A percentile compares a stretch with the other conserved stretches of the same genome.
These are phyloP conservation scores for Melastoma candidum DNA, from an alignment of 441 rosid species.

Conservation along the genomic window DNA sequence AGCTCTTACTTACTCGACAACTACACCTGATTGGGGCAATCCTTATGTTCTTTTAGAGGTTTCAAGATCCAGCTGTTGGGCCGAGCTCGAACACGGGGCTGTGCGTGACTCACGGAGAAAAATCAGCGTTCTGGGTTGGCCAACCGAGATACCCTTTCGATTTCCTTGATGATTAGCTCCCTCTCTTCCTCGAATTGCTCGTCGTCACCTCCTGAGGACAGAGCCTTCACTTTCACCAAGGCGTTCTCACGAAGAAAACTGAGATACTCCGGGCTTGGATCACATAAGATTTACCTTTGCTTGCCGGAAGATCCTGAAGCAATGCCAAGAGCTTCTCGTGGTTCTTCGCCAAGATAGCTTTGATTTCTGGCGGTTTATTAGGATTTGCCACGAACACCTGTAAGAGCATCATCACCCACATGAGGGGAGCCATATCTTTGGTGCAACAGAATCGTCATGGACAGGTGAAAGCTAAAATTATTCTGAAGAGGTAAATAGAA, in stretches of 20 bases:
- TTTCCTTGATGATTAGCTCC: conserved; percentile 82
- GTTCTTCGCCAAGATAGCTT: conserved; percentile 78
- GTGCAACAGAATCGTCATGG: too few relatives aligned
- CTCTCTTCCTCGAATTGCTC: conserved; percentile 95
- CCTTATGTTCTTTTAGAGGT: too few relatives aligned
- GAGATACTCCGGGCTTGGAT: neutral
- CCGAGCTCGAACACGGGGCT: too few relatives aligned
- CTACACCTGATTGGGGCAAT: too few relatives aligned
- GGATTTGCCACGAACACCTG: conserved; percentile 98
- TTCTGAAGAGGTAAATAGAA: conserved; percentile 3
- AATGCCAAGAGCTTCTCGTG: conserved; percentile 62
- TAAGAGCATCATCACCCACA: neutral
- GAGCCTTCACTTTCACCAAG: neutral
- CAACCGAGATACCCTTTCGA: conserved; percentile 43
- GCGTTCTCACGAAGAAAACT: neutral
- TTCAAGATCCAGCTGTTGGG: too few relatives aligned
- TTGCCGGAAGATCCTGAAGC: conserved; percentile 58
- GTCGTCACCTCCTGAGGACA: conserved; percentile 58
- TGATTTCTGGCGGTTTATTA: conserved; percentile 81
- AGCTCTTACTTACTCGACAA: too few relatives aligned
- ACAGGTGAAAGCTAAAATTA: neutral
- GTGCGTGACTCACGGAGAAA: neutral
- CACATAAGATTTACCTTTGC: conserved; percentile 46
- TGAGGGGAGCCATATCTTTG: too few relatives aligned
- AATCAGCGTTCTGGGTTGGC: conserved; percentile 26